These are phyloP conservation scores for Beauveria pseudobassiana DNA, from an alignment of 2,329 filamentous ascomycete genomes.

Conservation along the genomic window DNA sequence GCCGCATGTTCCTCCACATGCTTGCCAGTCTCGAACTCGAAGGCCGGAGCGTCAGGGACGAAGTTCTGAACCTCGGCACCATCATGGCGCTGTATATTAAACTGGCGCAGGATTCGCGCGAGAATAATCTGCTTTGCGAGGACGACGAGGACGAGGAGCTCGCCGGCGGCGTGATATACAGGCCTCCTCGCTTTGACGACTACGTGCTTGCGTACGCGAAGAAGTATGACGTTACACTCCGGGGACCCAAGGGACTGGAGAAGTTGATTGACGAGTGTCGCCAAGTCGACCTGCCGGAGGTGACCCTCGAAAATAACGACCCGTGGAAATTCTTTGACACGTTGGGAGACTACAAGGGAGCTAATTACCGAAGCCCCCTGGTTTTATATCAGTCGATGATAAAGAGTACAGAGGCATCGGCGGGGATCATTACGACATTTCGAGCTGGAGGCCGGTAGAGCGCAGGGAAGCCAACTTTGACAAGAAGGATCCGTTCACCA, in stretches of 20 bases:
- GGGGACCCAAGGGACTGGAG: neutral
- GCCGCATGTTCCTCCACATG: neutral
- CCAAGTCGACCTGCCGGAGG: neutral
- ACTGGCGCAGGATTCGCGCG: neutral
- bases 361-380: too few species aligned
- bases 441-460: neutral
- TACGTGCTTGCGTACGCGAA: neutral
- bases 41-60: neutral
- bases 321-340: neutral
- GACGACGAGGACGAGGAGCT: neutral
- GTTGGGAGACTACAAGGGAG: neutral
- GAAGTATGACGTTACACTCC: neutral
- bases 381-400: too few species aligned
- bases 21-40: neutral
- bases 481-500: neutral
- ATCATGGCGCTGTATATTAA: neutral
- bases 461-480: neutral
- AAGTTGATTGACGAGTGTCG: neutral
- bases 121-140: neutral
- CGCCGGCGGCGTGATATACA: neutral
- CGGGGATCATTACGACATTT: neutral
- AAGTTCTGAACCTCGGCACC: neutral
- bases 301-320: neutral
- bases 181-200: neutral
- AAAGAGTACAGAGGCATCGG: neutral